Evolutionary conservation across 306 rosid species (phyloP), one percentile per base, ranked within the genome.

Genomic region (Cercis canadensis): DNA sequence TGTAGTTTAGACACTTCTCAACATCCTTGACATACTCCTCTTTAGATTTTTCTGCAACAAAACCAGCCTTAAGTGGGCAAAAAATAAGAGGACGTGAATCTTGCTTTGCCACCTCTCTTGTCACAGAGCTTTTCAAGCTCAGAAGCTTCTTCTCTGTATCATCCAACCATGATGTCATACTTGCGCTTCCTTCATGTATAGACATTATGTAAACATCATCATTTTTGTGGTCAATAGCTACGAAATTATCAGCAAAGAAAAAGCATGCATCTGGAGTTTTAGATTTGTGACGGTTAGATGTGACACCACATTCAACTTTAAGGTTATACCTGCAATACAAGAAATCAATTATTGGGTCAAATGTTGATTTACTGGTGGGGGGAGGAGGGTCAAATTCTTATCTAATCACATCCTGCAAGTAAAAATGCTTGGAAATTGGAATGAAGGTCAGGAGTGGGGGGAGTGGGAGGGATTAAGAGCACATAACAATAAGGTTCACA

Each of bases 201-300:
- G 85, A 87, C 81, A 95, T 59, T 76, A 91, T 36, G 82, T 91
- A 95, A 70, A 95, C 97, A 85, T 95, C 96, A 15, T 81, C 88
- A 50, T 82, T 86, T 65, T 73, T 46, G 81, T 95, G 99, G 88
- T 95, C 99, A 47, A 95, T 33, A 52, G 83, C 97, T 29, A 91
- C 37, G 67, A 95, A 77, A 71, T 87, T 91, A 76, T 95, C 99
- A 37, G 96, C 92, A 79, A 95, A 95, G 88, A 95, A 95, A 75
- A 95, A 91, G 65, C 96, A 89, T 46, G 99, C 99, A 79, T 95
- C 99, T 47, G 97, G 99, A 73, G 92, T 83, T 79, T 68, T 76
- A 29, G 99, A 95, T 78, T 85, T 85, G 86, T 95, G 92, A 52
- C 49, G 77, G 78, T 91, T 91, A 37, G 81, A 83, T 11, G 69